phyloP scores from a whole-genome alignment of 2,329 filamentous ascomycete genomes.

The Pseudocercospora ulei region DNA sequence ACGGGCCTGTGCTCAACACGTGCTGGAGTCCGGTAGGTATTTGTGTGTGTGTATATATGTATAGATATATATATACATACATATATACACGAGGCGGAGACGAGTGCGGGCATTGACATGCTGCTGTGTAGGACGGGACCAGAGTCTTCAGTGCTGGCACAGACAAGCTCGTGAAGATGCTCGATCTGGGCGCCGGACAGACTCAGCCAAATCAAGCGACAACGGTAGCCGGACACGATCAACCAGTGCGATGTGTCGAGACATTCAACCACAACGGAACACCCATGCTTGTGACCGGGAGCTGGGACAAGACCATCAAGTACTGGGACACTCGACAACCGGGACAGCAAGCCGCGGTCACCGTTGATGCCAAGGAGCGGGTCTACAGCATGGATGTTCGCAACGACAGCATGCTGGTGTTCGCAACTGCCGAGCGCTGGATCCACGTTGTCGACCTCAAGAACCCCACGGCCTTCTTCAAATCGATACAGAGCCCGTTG shows the following conservation, averaged over 20 bases:
- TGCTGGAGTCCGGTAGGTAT: constrained; percentile 74
- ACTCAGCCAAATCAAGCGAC: constrained; percentile 30
- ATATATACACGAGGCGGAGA: constrained; percentile 2
- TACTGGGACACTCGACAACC: constrained; percentile 69
- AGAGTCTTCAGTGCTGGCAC: constrained; percentile 81
- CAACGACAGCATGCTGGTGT: constrained; percentile 62
- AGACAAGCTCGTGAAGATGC: constrained; percentile 80
- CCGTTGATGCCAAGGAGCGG: constrained; percentile 60
- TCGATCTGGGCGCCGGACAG: constrained; percentile 60
- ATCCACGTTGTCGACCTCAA: constrained; percentile 91
- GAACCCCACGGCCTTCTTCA: constrained; percentile 84
- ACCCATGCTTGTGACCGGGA: constrained; percentile 82
- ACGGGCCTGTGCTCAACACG: constrained; percentile 70
- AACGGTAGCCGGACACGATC: constrained; percentile 75
- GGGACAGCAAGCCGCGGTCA: constrained; percentile 51
- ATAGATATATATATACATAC: no score
- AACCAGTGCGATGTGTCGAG: constrained; percentile 68
- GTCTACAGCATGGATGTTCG: constrained; percentile 90
- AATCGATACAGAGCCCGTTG: constrained; percentile 86
- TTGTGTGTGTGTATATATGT: no score
- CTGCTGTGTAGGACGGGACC: constrained; percentile 69
- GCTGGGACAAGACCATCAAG: constrained; percentile 83
- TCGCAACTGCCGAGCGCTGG: constrained; percentile 88
- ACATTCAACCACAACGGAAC: constrained; percentile 51
- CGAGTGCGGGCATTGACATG: no score